A percentile compares a stretch with the other conserved stretches of the same genome.
These are phyloP conservation scores for Sergeia podlipaevii DNA, from an alignment of 208 protist genomes.

Conservation along the genomic window DNA sequence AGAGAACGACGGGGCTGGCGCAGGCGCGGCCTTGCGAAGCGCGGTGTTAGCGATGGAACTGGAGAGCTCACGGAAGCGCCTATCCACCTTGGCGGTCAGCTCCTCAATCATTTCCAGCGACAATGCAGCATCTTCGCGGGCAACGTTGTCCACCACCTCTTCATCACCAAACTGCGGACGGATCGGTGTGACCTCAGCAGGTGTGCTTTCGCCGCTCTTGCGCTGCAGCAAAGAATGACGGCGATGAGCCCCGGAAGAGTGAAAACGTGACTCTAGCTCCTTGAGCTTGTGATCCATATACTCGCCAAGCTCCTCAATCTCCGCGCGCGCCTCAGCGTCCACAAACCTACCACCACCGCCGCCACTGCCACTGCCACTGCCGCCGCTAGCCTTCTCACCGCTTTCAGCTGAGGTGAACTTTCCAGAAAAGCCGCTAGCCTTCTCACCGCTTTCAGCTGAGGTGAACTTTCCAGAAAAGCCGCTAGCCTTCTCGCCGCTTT, in stretches of 20 bases:
- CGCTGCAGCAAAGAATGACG: conserved; percentile 1
- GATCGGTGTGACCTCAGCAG: neutral
- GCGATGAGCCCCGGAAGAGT: neutral
- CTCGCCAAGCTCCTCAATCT: conserved; percentile 72
- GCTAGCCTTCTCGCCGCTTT: no score
- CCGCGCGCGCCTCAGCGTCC: conserved; percentile 53
- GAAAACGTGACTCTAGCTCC: conserved; percentile 40
- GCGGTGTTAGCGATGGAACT: conserved; percentile 35
- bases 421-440: no score
- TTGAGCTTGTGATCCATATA: conserved; percentile 63
- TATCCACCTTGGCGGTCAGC: conserved; percentile 53
- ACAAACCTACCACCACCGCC: conserved; percentile 12
- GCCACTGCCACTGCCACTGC: conserved; percentile 1
- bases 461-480: no score
- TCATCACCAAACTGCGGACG: neutral
- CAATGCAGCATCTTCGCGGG: conserved; percentile 66
- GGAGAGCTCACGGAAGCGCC: conserved; percentile 64
- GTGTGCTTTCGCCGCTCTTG: neutral
- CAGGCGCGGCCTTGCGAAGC: conserved; percentile 15
- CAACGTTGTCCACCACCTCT: conserved; percentile 49
- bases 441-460: no score
- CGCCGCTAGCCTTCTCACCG: neutral
- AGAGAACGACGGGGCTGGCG: no score
- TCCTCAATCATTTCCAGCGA: conserved; percentile 65
- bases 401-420: no score